Evolutionary conservation across 1,284 basidiomycete genomes (phyloP).

Genomic region (Takashimella tepidaria): DNA sequence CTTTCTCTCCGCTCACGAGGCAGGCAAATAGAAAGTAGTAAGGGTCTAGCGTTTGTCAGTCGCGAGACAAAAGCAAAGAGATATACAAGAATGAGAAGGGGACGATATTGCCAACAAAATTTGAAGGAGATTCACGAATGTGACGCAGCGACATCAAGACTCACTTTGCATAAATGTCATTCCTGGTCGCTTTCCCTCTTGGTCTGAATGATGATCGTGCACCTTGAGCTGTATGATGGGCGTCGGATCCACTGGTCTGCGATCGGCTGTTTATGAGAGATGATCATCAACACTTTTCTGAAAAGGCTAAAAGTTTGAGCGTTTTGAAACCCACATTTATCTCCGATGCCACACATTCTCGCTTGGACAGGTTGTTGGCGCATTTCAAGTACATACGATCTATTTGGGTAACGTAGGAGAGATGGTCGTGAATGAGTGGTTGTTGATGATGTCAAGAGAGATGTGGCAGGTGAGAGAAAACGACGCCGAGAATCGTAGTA

Average conservation of each 20-base stretch:
- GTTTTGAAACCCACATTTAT: slow-evolving; percentile 57
- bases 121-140: background rate
- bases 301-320: no score
- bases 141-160: slow-evolving; percentile 5
- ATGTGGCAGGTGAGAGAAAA: background rate
- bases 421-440: background rate
- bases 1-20: slow-evolving; percentile 69
- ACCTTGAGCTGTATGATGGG: slow-evolving; percentile 93
- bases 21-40: slow-evolving; percentile 94
- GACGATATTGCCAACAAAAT: no score
- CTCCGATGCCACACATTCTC: slow-evolving; percentile 86
- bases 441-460: background rate
- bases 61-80: background rate
- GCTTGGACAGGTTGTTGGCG: slow-evolving; percentile 81
- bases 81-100: no score
- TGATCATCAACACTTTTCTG: no score
- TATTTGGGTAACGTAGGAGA: slow-evolving; percentile 36
- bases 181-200: slow-evolving; percentile 9
- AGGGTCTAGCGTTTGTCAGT: slow-evolving; percentile 59
- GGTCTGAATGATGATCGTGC: slow-evolving; percentile 20
- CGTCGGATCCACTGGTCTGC: slow-evolving; percentile 90
- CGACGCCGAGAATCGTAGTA: background rate
- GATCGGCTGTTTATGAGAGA: slow-evolving; percentile 59
- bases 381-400: slow-evolving; percentile 75
- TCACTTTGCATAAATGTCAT: slow-evolving; percentile 46